Percentiles rank a stretch among this genome's conserved stretches.
Conservation (phyloP, 768 basidiomycete species). For the Termitomyces sp. region DNA sequence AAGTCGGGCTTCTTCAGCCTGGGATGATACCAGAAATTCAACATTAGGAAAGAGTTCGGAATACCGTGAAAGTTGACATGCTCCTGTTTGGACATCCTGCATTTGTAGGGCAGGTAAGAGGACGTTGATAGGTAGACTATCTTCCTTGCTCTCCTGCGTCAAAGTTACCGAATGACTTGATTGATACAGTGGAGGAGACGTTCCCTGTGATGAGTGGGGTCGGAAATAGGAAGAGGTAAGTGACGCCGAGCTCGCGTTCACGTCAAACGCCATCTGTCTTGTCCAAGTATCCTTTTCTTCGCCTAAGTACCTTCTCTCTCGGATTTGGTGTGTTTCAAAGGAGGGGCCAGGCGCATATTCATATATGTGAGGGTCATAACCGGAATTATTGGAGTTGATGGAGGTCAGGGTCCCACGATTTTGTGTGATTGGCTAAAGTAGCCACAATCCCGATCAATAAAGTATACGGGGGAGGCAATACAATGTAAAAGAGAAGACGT, state of each 20-base stretch:
- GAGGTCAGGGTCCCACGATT: neutral
- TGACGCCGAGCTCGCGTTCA: neutral
- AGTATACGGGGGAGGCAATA: too few relatives aligned
- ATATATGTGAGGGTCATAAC: neutral
- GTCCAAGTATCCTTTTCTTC: too few relatives aligned
- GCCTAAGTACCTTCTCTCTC: neutral
- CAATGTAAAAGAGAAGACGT: neutral
- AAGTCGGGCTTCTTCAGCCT: neutral
- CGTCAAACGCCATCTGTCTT: neutral
- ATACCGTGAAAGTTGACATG: slow-evolving; percentile 16
- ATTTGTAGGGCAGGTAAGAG: neutral
- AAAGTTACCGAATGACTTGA: neutral
- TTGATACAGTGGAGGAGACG: neutral
- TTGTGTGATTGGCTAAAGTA: neutral
- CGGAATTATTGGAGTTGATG: too few relatives aligned
- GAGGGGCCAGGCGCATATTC: neutral
- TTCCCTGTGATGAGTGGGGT: neutral
- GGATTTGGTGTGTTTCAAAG: neutral
- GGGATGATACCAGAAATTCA: slow-evolving; percentile 1
- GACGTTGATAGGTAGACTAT: too few relatives aligned
- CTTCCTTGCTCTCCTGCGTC: neutral
- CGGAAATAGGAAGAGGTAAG: neutral
- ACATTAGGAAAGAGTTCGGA: slow-evolving; percentile 21
- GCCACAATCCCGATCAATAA: neutral
- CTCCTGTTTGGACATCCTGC: neutral